These are phyloP conservation scores for Taiozyma onychis DNA, from an alignment of 1,139 yeast species.

Conservation along the genomic window DNA sequence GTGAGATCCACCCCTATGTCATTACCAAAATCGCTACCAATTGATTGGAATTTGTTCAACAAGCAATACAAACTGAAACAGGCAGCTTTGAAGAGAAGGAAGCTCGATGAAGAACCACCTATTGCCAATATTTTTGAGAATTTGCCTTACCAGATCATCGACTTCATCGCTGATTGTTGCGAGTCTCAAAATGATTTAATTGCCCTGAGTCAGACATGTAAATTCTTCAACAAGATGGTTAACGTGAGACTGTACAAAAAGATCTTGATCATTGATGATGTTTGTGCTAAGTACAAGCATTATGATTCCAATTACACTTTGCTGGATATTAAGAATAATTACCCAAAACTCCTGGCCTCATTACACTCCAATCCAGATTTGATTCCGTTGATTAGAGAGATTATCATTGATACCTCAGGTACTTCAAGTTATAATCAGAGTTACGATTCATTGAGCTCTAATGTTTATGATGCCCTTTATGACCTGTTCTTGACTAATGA, in stretches of 20 bases:
- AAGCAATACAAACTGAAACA: constrained; percentile 21
- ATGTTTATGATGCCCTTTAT: constrained; percentile 21
- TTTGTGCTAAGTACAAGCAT: constrained; percentile 15
- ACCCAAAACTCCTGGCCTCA: constrained; percentile 23
- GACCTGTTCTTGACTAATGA: constrained; percentile 22
- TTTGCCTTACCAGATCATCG: constrained; percentile 23
- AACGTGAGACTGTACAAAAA: constrained; percentile 20
- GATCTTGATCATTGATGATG: constrained; percentile 22
- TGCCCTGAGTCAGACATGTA: constrained; percentile 20
- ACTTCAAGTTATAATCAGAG: constrained; percentile 17
- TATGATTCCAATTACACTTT: constrained; percentile 22
- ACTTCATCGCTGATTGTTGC: constrained; percentile 22
- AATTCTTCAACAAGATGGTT: constrained; percentile 22
- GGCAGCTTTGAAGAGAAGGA: constrained; percentile 8
- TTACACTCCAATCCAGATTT: constrained; percentile 22
- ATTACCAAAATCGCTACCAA: constrained; percentile 22
- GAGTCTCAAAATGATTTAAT: constrained; percentile 23
- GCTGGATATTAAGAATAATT: constrained; percentile 16
- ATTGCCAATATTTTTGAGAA: constrained; percentile 21
- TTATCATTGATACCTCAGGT: constrained; percentile 22
- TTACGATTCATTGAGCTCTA: constrained; percentile 18
- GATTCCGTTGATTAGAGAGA: constrained; percentile 17
- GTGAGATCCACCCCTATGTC: constrained; percentile 17
- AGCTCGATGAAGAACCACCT: constrained; percentile 1
- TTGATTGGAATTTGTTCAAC: constrained; percentile 25